Percentiles rank a stretch among this genome's conserved stretches.
Evolutionary conservation across 768 basidiomycete genomes (phyloP).

Genomic region (Cubamyces lactineus): DNA sequence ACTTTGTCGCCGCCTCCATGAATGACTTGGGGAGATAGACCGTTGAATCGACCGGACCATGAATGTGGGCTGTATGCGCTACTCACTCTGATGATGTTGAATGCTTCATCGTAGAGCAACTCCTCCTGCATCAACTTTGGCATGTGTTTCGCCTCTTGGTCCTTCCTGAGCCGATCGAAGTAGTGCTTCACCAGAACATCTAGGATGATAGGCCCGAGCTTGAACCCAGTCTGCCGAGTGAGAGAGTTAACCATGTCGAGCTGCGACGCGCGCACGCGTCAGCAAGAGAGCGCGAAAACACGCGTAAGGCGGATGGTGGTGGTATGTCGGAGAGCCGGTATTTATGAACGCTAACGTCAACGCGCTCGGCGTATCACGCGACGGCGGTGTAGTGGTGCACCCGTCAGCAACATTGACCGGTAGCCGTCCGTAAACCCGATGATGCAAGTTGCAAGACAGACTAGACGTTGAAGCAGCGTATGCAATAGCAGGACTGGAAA

Average conservation of each 20-base stretch:
- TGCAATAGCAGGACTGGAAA: too few species aligned
- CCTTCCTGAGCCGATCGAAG: conserved; percentile 56
- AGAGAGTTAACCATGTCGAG: conserved; percentile 50
- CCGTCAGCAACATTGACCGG: conserved; percentile 12
- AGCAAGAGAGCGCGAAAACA: background rate
- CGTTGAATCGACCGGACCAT: background rate
- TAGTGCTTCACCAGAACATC: conserved; percentile 88
- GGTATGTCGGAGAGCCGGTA: background rate
- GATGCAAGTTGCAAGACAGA: too few species aligned
- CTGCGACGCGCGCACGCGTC: background rate
- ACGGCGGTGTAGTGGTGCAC: background rate
- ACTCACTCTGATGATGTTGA: conserved; percentile 72
- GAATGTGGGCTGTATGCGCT: background rate
- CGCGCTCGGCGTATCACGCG: background rate
- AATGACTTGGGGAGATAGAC: conserved; percentile 55
- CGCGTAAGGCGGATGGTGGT: background rate
- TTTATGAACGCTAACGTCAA: background rate
- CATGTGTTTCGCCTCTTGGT: conserved; percentile 42
- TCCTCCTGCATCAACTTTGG: conserved; percentile 69
- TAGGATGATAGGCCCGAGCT: conserved; percentile 70
- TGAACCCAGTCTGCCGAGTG: conserved; percentile 62
- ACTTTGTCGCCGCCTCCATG: conserved; percentile 71
- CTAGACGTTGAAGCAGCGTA: too few species aligned
- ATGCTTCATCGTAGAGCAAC: conserved; percentile 80
- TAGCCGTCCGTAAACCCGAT: background rate